phyloP scores from a whole-genome alignment of 257 asterid species.

The Ocimum tenuiflorum region DNA sequence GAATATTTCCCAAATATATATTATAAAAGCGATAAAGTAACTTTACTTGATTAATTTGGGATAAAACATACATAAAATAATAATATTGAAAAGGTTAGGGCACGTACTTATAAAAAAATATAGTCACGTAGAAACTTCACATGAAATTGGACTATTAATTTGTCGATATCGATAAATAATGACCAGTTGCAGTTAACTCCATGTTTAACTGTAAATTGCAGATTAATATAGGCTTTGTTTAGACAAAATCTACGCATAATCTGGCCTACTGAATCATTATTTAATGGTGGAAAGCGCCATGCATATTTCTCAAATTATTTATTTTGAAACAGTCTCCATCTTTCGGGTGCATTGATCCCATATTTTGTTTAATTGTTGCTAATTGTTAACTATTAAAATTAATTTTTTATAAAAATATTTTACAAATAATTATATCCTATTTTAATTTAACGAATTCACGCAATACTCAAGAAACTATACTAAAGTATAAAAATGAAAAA shows the following conservation, averaged over 20 bases:
- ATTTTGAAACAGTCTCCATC: slow-evolving; percentile 2
- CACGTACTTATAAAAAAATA: not conserved
- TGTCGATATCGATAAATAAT: not conserved
- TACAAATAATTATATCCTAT: too few species aligned
- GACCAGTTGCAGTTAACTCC: not conserved
- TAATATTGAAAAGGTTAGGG: not conserved
- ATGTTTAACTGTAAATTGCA: not conserved
- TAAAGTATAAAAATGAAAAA: too few species aligned
- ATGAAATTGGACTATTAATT: not conserved
- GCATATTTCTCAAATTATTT: not conserved
- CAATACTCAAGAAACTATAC: too few species aligned
- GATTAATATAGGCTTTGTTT: not conserved
- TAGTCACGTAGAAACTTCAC: not conserved
- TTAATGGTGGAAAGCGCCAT: not conserved
- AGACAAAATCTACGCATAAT: not conserved
- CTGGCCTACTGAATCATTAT: not conserved
- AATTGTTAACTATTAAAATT: too few species aligned
- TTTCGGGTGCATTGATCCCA: too few species aligned
- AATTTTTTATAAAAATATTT: too few species aligned
- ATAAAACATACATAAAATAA: not conserved
- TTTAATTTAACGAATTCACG: too few species aligned
- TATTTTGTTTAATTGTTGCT: too few species aligned
- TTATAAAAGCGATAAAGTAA: not conserved
- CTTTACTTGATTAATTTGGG: not conserved
- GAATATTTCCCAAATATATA: not conserved